Percentiles rank a stretch among this genome's conserved stretches.
These are phyloP conservation scores for Forsythia suspensa DNA, from an alignment of 257 asterid species.

Conservation along the genomic window DNA sequence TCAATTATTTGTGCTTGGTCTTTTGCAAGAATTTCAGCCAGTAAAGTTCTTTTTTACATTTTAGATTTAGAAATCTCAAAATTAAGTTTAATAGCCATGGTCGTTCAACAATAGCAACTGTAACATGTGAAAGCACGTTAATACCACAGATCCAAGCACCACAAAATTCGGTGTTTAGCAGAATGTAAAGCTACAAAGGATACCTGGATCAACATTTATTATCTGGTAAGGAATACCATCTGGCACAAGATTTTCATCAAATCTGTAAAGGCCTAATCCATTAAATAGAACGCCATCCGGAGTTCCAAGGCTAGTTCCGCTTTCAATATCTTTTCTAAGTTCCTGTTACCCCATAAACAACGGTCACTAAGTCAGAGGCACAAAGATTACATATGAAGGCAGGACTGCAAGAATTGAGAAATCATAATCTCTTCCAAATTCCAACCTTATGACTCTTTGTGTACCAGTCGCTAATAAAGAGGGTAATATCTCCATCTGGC, in stretches of 20 bases:
- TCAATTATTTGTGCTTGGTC: neutral
- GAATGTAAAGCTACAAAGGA: neutral
- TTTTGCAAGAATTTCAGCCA: neutral
- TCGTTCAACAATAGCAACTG: neutral
- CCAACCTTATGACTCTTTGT: constrained; percentile 81
- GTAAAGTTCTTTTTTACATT: neutral
- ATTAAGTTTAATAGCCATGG: neutral
- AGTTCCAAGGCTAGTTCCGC: constrained; percentile 65
- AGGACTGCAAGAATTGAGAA: neutral
- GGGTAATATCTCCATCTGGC: constrained; percentile 85
- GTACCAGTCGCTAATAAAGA: constrained; percentile 86
- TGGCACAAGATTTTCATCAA: constrained; percentile 54
- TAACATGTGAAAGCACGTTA: constrained; percentile 3
- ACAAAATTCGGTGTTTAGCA: neutral
- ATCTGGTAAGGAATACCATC: constrained; percentile 63
- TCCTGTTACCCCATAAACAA: constrained; percentile 49
- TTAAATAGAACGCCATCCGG: constrained; percentile 81
- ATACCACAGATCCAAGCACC: neutral
- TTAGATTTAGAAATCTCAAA: neutral
- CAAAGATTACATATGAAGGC: constrained; percentile 15
- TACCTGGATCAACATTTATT: constrained; percentile 84
- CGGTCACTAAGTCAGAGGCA: constrained; percentile 28
- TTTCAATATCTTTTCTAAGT: constrained; percentile 60
- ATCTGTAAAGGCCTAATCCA: constrained; percentile 87
- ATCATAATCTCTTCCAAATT: constrained; percentile 7